Evolutionary conservation across 495 filamentous ascomycete genomes (phyloP).

Genomic region (Penicillium coffeae): DNA sequence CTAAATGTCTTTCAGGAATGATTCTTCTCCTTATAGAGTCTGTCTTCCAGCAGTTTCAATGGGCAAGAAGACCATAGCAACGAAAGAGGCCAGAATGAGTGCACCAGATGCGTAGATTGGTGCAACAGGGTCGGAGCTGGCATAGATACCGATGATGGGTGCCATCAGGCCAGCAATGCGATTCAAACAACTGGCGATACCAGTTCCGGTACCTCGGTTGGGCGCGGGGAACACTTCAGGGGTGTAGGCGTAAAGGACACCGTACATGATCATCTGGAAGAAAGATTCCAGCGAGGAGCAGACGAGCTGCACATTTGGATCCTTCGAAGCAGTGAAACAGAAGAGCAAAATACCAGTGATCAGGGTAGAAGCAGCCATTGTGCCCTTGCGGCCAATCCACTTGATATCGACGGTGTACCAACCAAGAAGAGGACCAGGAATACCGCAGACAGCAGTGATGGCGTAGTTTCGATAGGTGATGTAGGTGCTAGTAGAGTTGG

Average conservation of each 20-base stretch:
- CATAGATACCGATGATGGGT: slow-evolving; percentile 49
- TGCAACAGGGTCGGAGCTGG: slow-evolving; percentile 29
- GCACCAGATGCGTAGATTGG: slow-evolving; percentile 46
- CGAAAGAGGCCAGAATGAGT: slow-evolving; percentile 38
- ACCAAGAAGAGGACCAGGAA: slow-evolving; percentile 51
- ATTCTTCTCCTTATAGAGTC: slow-evolving; percentile 33
- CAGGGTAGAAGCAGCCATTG: slow-evolving; percentile 45
- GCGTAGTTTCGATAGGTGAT: slow-evolving; percentile 53
- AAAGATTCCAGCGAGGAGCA: slow-evolving; percentile 48
- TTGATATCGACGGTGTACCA: slow-evolving; percentile 44
- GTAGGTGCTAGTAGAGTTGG: slow-evolving; percentile 28
- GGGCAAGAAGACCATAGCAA: slow-evolving; percentile 43
- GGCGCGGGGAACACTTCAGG: slow-evolving; percentile 55
- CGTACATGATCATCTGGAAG: slow-evolving; percentile 54
- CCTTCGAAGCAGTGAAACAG: slow-evolving; percentile 43
- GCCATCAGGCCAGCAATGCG: slow-evolving; percentile 49
- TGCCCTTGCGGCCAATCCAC: slow-evolving; percentile 52
- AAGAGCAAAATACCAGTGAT: slow-evolving; percentile 51
- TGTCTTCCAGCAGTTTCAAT: slow-evolving; percentile 46
- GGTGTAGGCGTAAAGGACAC: slow-evolving; percentile 53
- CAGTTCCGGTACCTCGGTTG: slow-evolving; percentile 52
- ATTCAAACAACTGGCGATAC: slow-evolving; percentile 50
- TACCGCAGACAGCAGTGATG: slow-evolving; percentile 50
- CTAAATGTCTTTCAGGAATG: too few species aligned
- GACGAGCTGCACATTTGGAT: slow-evolving; percentile 41